Evolutionary conservation across 2,329 filamentous ascomycete genomes (phyloP).

Genomic region (Fusarium sp.): DNA sequence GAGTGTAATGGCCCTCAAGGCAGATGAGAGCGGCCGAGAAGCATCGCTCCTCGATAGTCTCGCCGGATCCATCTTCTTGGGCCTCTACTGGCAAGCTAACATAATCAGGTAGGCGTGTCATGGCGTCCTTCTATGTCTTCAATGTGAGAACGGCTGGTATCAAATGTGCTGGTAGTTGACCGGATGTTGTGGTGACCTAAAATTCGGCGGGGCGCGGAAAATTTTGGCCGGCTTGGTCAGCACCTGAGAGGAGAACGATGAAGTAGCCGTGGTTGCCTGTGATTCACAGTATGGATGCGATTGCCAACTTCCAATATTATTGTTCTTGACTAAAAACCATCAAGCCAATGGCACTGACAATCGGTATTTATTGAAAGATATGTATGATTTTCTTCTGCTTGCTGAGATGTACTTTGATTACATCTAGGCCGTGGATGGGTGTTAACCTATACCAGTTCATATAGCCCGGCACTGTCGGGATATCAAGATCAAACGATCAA

Average conservation of each 20-base stretch:
- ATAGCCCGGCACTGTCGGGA: background rate
- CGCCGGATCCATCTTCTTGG: constrained; percentile 40
- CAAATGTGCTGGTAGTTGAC: constrained; percentile 13
- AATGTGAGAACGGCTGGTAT: constrained; percentile 15
- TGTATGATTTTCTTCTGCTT: background rate
- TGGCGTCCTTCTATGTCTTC: constrained; percentile 36
- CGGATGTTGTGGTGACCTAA: constrained; percentile 34
- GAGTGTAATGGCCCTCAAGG: constrained; percentile 71
- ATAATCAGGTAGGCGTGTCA: constrained; percentile 46
- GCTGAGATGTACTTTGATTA: background rate
- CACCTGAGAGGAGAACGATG: constrained; percentile 20
- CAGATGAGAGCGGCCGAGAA: constrained; percentile 72
- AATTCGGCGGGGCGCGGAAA: constrained; percentile 43
- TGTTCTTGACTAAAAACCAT: background rate
- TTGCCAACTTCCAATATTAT: background rate
- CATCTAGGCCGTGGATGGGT: background rate
- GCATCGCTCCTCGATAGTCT: constrained; percentile 73
- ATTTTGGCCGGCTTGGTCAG: constrained; percentile 47
- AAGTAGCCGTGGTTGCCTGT: background rate
- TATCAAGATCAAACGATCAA: background rate
- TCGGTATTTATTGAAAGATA: background rate
- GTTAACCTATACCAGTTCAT: background rate
- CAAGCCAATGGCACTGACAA: background rate
- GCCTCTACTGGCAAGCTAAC: constrained; percentile 26
- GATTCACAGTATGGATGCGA: background rate